Percentiles rank a stretch among this genome's conserved stretches.
Evolutionary conservation across 441 rosid species (phyloP).

Genomic region (Euphorbia corollata): DNA sequence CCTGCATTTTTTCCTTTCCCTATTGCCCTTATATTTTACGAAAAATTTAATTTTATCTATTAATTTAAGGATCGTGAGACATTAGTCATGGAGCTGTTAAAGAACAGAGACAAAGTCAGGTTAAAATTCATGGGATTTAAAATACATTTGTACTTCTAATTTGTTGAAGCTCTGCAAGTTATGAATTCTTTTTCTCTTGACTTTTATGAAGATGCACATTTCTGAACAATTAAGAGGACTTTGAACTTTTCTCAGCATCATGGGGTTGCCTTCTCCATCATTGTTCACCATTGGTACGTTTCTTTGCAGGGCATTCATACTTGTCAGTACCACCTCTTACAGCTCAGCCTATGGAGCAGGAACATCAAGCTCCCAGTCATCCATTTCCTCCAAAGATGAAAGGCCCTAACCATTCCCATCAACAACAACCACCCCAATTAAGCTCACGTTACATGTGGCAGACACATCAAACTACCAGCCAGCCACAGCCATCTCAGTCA

Average conservation of each 20-base stretch:
- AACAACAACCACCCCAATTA: constrained; percentile 14
- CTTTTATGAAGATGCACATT: background rate
- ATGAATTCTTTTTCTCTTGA: no score
- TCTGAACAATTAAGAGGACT: background rate
- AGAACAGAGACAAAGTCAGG: no score
- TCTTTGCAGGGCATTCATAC: constrained; percentile 16
- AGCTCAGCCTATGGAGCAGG: constrained; percentile 3
- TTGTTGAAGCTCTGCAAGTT: no score
- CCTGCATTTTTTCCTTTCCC: background rate
- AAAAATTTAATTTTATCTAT: background rate
- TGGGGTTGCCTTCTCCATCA: background rate
- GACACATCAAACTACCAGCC: constrained; percentile 22
- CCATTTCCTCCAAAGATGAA: background rate
- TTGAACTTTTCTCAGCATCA: background rate
- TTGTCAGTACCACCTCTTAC: background rate
- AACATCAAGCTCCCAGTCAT: constrained; percentile 7
- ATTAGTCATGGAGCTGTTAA: no score
- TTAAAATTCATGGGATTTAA: no score
- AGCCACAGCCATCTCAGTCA: constrained; percentile 24
- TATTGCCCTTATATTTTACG: background rate
- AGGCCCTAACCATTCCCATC: constrained; percentile 12
- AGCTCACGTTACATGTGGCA: constrained; percentile 19
- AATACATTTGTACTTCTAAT: no score
- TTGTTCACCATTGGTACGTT: background rate
- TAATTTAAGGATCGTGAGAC: no score